Evolutionary conservation across 345 rosid genomes (phyloP), one percentile per base, ranked within the genome.

Genomic region (Eutrema heterophyllum): DNA sequence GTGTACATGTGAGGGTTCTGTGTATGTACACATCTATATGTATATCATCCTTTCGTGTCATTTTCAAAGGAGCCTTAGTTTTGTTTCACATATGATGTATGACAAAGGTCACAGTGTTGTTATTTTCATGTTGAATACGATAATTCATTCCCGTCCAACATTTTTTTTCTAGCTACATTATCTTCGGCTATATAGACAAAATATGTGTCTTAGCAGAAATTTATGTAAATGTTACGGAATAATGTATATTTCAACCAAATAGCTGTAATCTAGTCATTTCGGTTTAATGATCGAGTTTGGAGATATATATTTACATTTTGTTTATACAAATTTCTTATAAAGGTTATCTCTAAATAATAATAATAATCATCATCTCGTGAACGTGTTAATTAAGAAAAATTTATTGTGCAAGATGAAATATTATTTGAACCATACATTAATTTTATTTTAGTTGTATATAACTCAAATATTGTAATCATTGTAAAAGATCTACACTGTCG

Each of bases 101-200:
- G 9, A 33, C 54, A 41, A 60, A 67, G 45, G 73, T 32, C 78
- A 50, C 24, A 13, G 62, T 21, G 39, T 67, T 59, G 68, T 67
- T 74, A 74, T 67, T 74, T 58, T 74, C 78, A 74, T 58, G 72
- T 30, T 39, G 73, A 52, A 21, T 62, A 58, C n/a, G 38, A 74
- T 39, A 48, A 16, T 38, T 39, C 44, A 57, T 18, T 21, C 15
- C 6, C 40, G 50, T 64, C 49, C 39, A 35, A 65, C 12, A 21
- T 39, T 50, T 38, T n/a, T 53, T 52, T 60, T 18, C 61, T 6
- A 33, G 32, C 48, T 24, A 46, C 41, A 35, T 32, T 62, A 64
- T 54, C 12, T 62, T 48, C 35, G 12, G 65, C 43, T 66, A 29
- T 64, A 44, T 9, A 39, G 56, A 57, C 7, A 46, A 36, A 46